Percentiles rank a stretch among this genome's conserved stretches.
Evolutionary conservation across 164 flowering plant genomes (phyloP).

Genomic region (Magnolia changhungtana): DNA sequence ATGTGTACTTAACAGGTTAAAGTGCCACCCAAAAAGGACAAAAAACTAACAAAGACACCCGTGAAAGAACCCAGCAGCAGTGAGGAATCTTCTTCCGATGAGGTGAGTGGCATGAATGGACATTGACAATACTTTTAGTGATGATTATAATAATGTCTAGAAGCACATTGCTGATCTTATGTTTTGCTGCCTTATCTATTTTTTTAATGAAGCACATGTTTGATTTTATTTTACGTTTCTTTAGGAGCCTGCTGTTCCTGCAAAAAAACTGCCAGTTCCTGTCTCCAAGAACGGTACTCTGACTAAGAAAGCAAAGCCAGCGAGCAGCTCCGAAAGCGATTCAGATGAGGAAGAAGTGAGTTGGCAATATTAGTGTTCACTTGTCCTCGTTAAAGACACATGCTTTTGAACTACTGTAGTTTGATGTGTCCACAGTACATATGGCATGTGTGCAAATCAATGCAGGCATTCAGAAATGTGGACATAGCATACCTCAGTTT

Average conservation of each 20-base stretch:
- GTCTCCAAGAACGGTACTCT: conserved; percentile 23
- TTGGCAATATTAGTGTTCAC: background rate
- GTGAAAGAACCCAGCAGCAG: conserved; percentile 17
- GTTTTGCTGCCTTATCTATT: too few species aligned
- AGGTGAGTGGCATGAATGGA: conserved; percentile 14
- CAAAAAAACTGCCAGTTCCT: conserved; percentile 15
- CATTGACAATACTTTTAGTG: background rate
- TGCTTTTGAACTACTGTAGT: background rate
- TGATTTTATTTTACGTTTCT: background rate
- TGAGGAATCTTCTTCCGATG: conserved; percentile 36
- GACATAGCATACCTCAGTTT: too few species aligned
- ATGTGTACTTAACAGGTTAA: conserved; percentile 9
- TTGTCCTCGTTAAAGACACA: background rate
- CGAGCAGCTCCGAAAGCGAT: conserved; percentile 26
- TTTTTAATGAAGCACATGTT: background rate
- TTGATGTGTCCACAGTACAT: too few species aligned
- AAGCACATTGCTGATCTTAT: background rate
- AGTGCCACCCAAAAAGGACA: conserved; percentile 12
- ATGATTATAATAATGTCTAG: background rate
- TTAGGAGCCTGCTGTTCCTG: conserved; percentile 24
- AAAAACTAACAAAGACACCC: conserved; percentile 10
- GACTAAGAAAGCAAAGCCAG: conserved; percentile 22
- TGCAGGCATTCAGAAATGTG: too few species aligned
- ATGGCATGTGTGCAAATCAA: too few species aligned
- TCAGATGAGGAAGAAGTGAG: conserved; percentile 28